Evolutionary conservation across 139 green algal genomes (phyloP).

Genomic region (Astrephomene gubernaculifera): DNA sequence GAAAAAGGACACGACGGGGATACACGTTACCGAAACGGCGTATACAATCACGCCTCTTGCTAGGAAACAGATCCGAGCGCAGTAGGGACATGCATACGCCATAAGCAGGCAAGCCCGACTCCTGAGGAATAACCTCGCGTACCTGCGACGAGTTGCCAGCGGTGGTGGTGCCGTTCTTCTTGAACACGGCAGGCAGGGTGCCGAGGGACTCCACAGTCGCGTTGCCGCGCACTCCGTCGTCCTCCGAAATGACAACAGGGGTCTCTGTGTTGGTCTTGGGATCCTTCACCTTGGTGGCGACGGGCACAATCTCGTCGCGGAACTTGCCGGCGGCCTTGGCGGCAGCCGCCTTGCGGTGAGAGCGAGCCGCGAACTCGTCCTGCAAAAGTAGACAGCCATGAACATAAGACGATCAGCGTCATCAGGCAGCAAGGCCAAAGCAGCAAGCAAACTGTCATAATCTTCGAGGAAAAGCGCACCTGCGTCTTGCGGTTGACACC

Average conservation of each 20-base stretch:
- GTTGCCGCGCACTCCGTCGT: constrained; percentile 94
- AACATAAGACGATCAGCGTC: neutral
- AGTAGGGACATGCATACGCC: no score
- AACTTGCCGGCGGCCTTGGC: constrained; percentile 89
- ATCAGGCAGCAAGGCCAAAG: neutral
- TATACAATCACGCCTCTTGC: no score
- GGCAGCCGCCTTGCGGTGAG: constrained; percentile 88
- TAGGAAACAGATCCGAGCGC: no score
- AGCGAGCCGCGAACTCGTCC: constrained; percentile 86
- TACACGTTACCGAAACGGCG: no score
- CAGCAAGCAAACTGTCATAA: no score
- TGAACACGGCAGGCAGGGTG: constrained; percentile 89
- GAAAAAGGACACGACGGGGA: no score
- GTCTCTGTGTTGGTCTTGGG: constrained; percentile 86
- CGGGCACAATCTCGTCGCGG: constrained; percentile 95
- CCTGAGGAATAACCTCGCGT: no score
- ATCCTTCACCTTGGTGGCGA: constrained; percentile 88
- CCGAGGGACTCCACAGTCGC: constrained; percentile 76
- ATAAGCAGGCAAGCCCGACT: no score
- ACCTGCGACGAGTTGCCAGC: constrained; percentile 94
- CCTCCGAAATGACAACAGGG: constrained; percentile 78
- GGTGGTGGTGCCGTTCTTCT: constrained; percentile 94
- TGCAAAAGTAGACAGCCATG: constrained; percentile 54
- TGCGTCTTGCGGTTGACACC: constrained; percentile 69
- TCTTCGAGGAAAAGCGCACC: constrained; percentile 17